Percentiles rank a stretch among this genome's conserved stretches.
These are phyloP conservation scores for Clavispora carvajalis DNA, from an alignment of 805 yeast genomes.

Conservation along the genomic window DNA sequence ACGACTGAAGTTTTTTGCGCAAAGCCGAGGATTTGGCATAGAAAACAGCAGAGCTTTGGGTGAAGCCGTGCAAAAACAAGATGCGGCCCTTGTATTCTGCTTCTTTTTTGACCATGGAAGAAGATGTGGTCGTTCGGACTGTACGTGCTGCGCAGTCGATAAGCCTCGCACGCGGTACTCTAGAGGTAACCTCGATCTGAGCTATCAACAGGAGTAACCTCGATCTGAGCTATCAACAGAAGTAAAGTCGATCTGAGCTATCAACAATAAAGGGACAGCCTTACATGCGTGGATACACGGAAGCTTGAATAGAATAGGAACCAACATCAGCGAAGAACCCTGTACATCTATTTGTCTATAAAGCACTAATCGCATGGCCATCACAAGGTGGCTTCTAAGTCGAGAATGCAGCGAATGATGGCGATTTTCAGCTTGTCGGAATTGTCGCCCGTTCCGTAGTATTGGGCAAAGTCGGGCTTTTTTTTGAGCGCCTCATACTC, in stretches of 20 bases:
- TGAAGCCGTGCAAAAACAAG: conserved; percentile 87
- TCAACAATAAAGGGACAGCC: no score
- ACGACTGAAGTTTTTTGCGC: conserved; percentile 64
- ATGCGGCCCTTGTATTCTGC: conserved; percentile 40
- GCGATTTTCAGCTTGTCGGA: conserved; percentile 29
- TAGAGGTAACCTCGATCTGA: no score
- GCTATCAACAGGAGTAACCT: no score
- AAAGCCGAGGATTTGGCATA: conserved; percentile 87
- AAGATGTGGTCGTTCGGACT: background rate
- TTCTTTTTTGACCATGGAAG: conserved; percentile 1
- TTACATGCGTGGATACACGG: no score
- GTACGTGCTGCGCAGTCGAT: background rate
- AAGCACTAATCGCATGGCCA: background rate
- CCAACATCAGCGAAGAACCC: no score
- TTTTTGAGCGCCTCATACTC: conserved; percentile 35
- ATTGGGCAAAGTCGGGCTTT: conserved; percentile 26
- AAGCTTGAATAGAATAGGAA: no score
- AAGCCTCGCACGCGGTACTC: no score
- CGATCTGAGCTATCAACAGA: no score
- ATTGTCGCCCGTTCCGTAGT: conserved; percentile 31
- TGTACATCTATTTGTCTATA: background rate
- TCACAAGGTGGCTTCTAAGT: conserved; percentile 31
- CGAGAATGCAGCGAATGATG: conserved; percentile 55
- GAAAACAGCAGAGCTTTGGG: conserved; percentile 78
- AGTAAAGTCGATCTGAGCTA: no score